These are phyloP conservation scores for Jaapia argillacea DNA, from an alignment of 768 basidiomycete genomes.

Conservation along the genomic window DNA sequence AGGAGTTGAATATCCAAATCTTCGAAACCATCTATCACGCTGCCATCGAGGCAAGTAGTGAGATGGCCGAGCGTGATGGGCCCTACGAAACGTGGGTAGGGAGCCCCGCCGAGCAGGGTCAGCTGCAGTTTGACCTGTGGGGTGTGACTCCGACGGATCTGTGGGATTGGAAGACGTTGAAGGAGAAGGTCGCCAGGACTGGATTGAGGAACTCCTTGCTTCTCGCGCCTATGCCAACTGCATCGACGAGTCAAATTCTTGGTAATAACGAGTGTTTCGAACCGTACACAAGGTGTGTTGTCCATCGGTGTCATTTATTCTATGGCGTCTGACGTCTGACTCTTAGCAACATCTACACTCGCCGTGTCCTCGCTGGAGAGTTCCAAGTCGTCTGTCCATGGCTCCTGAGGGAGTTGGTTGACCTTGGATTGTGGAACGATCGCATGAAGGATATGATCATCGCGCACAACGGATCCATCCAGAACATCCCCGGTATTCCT, in stretches of 20 bases:
- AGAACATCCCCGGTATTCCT: slow-evolving; percentile 83
- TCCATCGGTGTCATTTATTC: neutral
- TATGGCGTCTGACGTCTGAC: slow-evolving; percentile 7
- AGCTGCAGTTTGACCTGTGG: slow-evolving; percentile 95
- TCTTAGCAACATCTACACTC: slow-evolving; percentile 91
- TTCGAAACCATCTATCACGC: slow-evolving; percentile 99
- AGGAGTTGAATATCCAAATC: slow-evolving; percentile 86
- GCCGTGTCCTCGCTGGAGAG: slow-evolving; percentile 97
- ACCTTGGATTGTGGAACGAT: slow-evolving; percentile 92
- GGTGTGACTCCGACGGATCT: slow-evolving; percentile 76
- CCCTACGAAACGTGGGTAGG: slow-evolving; percentile 87
- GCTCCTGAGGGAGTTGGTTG: slow-evolving; percentile 96
- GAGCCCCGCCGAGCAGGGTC: slow-evolving; percentile 81
- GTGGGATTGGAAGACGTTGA: slow-evolving; percentile 91
- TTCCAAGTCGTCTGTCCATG: slow-evolving; percentile 99
- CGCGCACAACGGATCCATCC: slow-evolving; percentile 84
- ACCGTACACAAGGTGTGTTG: slow-evolving; percentile 83
- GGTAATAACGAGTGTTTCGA: slow-evolving; percentile 99
- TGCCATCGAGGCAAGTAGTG: slow-evolving; percentile 82
- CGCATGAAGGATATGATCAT: slow-evolving; percentile 99
- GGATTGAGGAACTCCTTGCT: slow-evolving; percentile 89
- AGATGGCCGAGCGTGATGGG: slow-evolving; percentile 71
- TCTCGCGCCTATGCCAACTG: slow-evolving; percentile 97
- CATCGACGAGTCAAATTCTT: slow-evolving; percentile 95
- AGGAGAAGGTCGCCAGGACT: slow-evolving; percentile 71